Base-by-base conservation (phyloP, 257 asterid genomes). In the Catharanthus roseus region DNA sequence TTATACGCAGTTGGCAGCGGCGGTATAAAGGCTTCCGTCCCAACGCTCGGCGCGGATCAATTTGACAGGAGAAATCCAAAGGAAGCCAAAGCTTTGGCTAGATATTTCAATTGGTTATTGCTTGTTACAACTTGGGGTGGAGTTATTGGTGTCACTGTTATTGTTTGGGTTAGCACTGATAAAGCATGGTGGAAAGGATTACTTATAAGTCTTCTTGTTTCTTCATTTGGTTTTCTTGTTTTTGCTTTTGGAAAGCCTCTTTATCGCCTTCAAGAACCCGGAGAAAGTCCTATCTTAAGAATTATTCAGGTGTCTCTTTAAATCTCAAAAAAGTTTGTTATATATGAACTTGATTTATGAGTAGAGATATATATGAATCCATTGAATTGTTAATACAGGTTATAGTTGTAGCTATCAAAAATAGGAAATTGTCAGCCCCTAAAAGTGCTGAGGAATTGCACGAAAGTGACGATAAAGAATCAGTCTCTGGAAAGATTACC, bases 31-130 rank as follows among this genome's bases (percentile, higher is more conserved):
- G 96, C 96, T 3, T 83, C 96, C 2, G 87, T 93, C 16, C 93
- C 99, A 0, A 84, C 99, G 0, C 83, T 93, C 0, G 99, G 99
- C 15, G 99, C 96, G 0, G 99, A 93, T 74, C 97, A 93, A 29
- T 93, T 89, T 36, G 86, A 86, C 31, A 77, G 75, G 6, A 87
- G 82, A 53, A 86, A 85, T 70, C 86, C 96, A 0, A 86, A 83
- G 33, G 88, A 82, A 57, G 87, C 90, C 24, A 89, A 89, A 72
- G 89, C 87, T 4, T 82, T 91, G 0, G 91, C 89, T 0, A 89
- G 87, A 79, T 93, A 91, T 80, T 93, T 93, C 82, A 93, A 93
- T 64, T 91, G 89, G 84, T 82, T 93, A 0, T 54, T 88, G 80
- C 89, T 93, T 2, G 82, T 85, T 82, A 72, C 86, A 6, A 87